Base-by-base conservation (phyloP, 2,329 filamentous ascomycete genomes). In the Hymenoscyphus fraxineus region DNA sequence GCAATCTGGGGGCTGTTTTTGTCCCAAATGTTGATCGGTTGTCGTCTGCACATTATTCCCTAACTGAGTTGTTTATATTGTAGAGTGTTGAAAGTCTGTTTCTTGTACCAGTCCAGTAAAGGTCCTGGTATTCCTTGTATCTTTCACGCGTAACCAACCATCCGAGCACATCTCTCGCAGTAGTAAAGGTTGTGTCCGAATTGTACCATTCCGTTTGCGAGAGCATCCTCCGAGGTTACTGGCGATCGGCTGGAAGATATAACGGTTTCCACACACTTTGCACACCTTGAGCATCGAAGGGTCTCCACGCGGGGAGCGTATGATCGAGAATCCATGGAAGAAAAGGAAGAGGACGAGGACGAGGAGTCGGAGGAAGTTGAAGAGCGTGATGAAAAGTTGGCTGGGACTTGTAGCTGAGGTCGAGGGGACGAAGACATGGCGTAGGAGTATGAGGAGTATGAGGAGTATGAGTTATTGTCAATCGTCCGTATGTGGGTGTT, bases 101-200 rank as follows among this genome's bases (percentile, higher is more conserved):
- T 51, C 16, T 41, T 31, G 38, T 60, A 32, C 61, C 55, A 62
- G 61, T 62, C 19, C 39, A 58, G 60, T 58, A 19, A 22, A 54
- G 47, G 47, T 40, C 39, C 61, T 47, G 54, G 61, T 40, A 27
- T 51, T 22, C 38, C 31, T 12, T 16, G 19, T 12, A 15, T 54
- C 39, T 27, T 71, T 83, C 82, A 88, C 74, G 82, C 84, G 76
- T 87, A 88, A 70, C 86, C 86, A 39, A 86, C 84, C 74, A 86
- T 84, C 73, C 82, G 83, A 65, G 86, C 86, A 73, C 86, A 89
- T 41, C 84, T 81, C 65, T 83, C 80, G 77, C 86, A 88, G 76
- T 89, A 88, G 78, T 88, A 88, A 66, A 88, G 82, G 75, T 87
- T 87, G 75, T 85, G 83, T 1, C 85, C 85, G 67, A 88, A 85